Evolutionary conservation across 768 basidiomycete genomes (phyloP).

Genomic region (Termitomyces sp.): DNA sequence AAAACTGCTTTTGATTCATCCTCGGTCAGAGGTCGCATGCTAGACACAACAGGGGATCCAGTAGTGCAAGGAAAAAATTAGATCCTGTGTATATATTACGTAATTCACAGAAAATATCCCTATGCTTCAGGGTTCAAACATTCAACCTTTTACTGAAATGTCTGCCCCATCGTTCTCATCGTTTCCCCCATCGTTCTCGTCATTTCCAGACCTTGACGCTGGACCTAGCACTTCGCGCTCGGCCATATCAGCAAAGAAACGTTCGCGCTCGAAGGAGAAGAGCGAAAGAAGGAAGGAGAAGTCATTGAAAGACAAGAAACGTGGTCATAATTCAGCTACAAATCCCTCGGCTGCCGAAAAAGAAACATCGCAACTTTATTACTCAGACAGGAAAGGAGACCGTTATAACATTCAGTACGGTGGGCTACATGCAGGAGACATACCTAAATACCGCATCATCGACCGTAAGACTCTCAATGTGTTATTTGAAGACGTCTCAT

Average conservation of each 20-base stretch:
- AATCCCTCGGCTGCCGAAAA: slow-evolving; percentile 17
- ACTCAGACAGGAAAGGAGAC: slow-evolving; percentile 65
- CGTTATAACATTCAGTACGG: slow-evolving; percentile 61
- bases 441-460: slow-evolving; percentile 60
- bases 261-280: slow-evolving; percentile 19
- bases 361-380: slow-evolving; percentile 37
- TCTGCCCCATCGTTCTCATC: slow-evolving; percentile 55
- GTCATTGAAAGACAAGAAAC: slow-evolving; percentile 21
- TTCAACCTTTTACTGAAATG: slow-evolving; percentile 22
- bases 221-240: slow-evolving; percentile 27
- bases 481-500: slow-evolving; percentile 38
- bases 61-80: slow-evolving; percentile 2
- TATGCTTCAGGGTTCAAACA: not conserved
- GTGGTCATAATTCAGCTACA: slow-evolving; percentile 16
- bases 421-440: slow-evolving; percentile 50
- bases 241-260: slow-evolving; percentile 9
- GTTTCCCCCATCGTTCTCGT: slow-evolving; percentile 60
- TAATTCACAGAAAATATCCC: not conserved
- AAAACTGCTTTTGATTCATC: slow-evolving; percentile 97
- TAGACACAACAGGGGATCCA: slow-evolving; percentile 5
- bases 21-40: slow-evolving; percentile 93
- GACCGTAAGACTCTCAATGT: slow-evolving; percentile 38
- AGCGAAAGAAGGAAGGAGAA: slow-evolving; percentile 17
- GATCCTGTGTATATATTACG: slow-evolving; percentile 8
- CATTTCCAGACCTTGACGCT: slow-evolving; percentile 60